Percentiles rank a stretch among this genome's conserved stretches.
Evolutionary conservation across 495 filamentous ascomycete genomes (phyloP).

Genomic region (Penicillium angulare): DNA sequence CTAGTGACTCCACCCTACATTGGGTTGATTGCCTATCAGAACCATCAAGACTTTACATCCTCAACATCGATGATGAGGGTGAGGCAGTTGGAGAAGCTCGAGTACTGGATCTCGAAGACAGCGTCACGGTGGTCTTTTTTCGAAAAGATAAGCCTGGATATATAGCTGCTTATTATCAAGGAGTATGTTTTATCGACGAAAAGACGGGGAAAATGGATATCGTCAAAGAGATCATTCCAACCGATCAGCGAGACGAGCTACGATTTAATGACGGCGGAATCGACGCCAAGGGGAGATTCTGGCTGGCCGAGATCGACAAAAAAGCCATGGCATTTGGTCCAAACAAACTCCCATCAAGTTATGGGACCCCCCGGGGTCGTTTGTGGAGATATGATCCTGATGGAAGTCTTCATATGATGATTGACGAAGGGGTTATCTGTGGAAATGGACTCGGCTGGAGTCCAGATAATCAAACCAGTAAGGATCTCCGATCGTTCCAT

Average conservation of each 20-base stretch:
- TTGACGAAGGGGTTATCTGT: not conserved
- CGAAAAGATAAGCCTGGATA: not conserved
- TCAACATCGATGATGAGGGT: not conserved
- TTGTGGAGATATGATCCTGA: conserved; percentile 60
- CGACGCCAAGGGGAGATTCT: not conserved
- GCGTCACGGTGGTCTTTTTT: not conserved
- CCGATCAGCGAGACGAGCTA: not conserved
- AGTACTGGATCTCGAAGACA: not conserved
- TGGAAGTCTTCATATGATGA: not conserved
- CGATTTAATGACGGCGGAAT: not conserved
- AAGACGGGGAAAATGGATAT: not conserved
- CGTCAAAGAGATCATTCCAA: not conserved
- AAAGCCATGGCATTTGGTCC: conserved; percentile 1
- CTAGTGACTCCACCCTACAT: not conserved
- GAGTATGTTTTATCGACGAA: not conserved
- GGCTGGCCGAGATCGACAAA: not conserved
- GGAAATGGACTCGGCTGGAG: not conserved
- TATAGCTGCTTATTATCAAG: not conserved
- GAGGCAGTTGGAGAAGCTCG: not conserved
- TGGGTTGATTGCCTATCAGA: not conserved
- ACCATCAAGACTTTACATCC: not conserved
- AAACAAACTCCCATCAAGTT: not conserved
- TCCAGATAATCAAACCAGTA: not conserved
- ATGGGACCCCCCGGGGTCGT: not conserved
- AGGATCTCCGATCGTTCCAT: not conserved